These are phyloP conservation scores for Dillenia suffruticosa DNA, from an alignment of 164 flowering plant species.

Conservation along the genomic window DNA sequence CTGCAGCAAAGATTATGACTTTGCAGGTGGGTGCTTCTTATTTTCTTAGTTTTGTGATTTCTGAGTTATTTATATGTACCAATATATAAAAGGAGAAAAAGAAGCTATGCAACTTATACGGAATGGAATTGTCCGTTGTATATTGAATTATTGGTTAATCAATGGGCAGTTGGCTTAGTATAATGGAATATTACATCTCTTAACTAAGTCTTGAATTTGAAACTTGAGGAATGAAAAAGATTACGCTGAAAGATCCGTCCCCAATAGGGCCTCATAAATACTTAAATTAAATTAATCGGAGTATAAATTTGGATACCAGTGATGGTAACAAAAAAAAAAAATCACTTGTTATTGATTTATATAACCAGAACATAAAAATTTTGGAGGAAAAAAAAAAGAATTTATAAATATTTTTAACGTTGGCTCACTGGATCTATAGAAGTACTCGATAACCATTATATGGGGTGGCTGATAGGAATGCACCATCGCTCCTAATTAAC, in stretches of 20 bases:
- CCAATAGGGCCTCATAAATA: too few species aligned
- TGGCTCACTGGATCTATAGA: not conserved
- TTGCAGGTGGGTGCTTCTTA: constrained; percentile 30
- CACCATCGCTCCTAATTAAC: not conserved
- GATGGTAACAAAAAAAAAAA: too few species aligned
- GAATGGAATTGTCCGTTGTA: not conserved
- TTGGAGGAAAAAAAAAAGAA: not conserved
- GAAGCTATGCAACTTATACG: not conserved
- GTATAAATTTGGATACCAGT: too few species aligned
- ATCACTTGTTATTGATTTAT: too few species aligned
- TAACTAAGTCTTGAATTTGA: too few species aligned
- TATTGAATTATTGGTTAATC: not conserved
- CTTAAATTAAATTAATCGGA: too few species aligned
- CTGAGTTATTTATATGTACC: too few species aligned
- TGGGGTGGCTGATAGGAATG: not conserved
- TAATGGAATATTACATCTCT: not conserved
- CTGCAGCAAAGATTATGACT: constrained; percentile 23
- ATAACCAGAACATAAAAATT: too few species aligned
- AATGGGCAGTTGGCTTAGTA: not conserved
- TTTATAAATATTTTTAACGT: not conserved
- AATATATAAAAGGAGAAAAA: too few species aligned
- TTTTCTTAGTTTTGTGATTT: not conserved
- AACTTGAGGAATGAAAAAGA: too few species aligned
- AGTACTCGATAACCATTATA: not conserved
- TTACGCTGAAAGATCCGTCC: too few species aligned